Conservation (phyloP, 352 stramenopile genomes). For the Phytophthora hibernalis region DNA sequence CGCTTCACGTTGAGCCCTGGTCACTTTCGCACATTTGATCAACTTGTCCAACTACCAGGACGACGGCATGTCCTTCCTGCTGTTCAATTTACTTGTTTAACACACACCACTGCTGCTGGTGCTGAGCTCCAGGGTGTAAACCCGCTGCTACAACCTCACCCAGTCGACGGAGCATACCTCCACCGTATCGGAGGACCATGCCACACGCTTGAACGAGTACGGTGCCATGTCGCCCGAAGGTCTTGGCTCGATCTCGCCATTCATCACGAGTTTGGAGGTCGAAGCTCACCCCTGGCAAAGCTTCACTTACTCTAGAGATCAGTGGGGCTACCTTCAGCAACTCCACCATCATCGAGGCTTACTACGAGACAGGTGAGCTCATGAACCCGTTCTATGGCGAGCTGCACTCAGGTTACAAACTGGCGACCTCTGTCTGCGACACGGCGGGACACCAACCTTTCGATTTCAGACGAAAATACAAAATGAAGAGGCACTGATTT, state of each 20-base stretch:
- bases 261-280: slow-evolving; percentile 42
- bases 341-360: slow-evolving; percentile 47
- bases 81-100: too few species aligned
- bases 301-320: slow-evolving; percentile 33
- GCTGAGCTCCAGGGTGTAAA: slow-evolving; percentile 42
- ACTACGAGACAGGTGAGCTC: slow-evolving; percentile 42
- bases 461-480: too few species aligned
- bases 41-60: too few species aligned
- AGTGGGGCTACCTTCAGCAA: slow-evolving; percentile 52
- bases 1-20: too few species aligned
- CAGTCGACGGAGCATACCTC: slow-evolving; percentile 23
- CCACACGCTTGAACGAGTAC: slow-evolving; percentile 40
- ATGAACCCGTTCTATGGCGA: slow-evolving; percentile 47
- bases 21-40: too few species aligned
- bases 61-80: too few species aligned
- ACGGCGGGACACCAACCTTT: too few species aligned
- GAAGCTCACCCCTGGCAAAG: slow-evolving; percentile 40
- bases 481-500: too few species aligned
- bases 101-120: slow-evolving; percentile 37
- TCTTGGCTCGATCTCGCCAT: slow-evolving; percentile 38
- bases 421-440: too few species aligned
- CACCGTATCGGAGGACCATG: slow-evolving; percentile 26
- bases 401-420: slow-evolving; percentile 37
- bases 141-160: slow-evolving; percentile 43
- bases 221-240: slow-evolving; percentile 42